Evolutionary conservation across 2,329 filamentous ascomycete species (phyloP), one percentile per base, ranked within the genome.

Genomic region (Chrysosphaeria jannelii): DNA sequence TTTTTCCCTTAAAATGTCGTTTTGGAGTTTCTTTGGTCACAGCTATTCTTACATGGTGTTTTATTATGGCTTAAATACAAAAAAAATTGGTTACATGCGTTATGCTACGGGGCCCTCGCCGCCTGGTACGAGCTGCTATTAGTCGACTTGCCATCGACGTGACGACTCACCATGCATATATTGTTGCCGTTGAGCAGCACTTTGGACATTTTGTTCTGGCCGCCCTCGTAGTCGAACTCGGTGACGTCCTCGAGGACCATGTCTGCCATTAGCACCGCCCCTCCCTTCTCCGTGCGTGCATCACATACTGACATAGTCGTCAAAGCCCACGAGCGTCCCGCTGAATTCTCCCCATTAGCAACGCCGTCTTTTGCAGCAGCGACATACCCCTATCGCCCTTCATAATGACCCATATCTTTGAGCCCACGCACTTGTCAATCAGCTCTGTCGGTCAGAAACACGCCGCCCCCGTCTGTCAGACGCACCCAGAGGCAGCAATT

Each of bases 201-300:
- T 54, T 93, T 93, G 24, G 78, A 60, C 19, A 97, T 60, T 44
- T 89, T 89, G 21, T 66, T 72, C 45, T 81, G 69, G 36, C 70
- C 64, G 30, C 81, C 81, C 5, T 67, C 67, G 47, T 89, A 89
- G 47, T 97, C 85, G 81, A 78, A 90, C 50, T 97, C 85, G 16
- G 78, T 91, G 30, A 93, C 85, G 35, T 97, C 76, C 41, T 91
- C 79, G 15, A 97, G 50, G 5, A 97, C 85, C 79, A 97, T 97
- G 47, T 97, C 81, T 93, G 34, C 13, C 3, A 19, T 6, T 17
- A 17, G 21, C 11, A 6, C 11, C n/a, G n/a, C n/a, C n/a, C n/a
- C n/a, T n/a, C n/a, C n/a, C n/a, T n/a, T n/a, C n/a, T n/a, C n/a
- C n/a, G 3, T 10, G 9, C 9, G 19, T 18, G 18, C 10, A 11